Base-by-base conservation (phyloP, 257 asterid species). In the Forsythia suspensa region DNA sequence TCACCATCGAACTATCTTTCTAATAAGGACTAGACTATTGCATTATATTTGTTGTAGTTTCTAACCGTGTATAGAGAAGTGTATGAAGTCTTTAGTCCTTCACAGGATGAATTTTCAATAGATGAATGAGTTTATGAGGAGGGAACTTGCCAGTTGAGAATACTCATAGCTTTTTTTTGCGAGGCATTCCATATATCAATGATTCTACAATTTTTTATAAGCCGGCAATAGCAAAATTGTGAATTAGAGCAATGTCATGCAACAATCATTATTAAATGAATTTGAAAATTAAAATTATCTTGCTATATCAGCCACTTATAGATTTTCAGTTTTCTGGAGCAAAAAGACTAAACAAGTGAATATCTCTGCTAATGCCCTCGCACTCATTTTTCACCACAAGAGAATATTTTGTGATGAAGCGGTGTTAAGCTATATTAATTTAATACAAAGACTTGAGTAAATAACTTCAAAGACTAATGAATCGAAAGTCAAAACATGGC, bases 1-100 rank as follows among this genome's bases (percentile, higher is more conserved):
- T n/a, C 39, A 36, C 73, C 20, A 16, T 76, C 71, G 70, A 52
- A 9, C 43, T 72, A 75, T 39, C 59, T 59, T 80, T 63, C 70
- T 29, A 21, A 24, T 24, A 29, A 24, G 39, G 70, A 63, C 38
- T 24, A 21, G 70, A 24, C 70, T 11, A 63, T 18, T 18, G 66
- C 3, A n/a, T 63, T 63, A 63, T 3, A 1, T 11, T 8, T 10
- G 39, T 20, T 20, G 69, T 63, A 63, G 15, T 21, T 63, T 10
- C 70, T 61, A 21, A 61, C 36, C 21, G 69, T 21, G 69, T 20
- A 20, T 61, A 8, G 69, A 63, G 70, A 11, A 63, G 11, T 5
- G 3, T 63, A 10, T 63, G 39, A 63, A 63, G 38, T 63, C 68
- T 39, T 29, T 3, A 4, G 29, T 3, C 15, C 70, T 21, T 24